Conservation (phyloP, 2,329 filamentous ascomycete species). For the Fusarium nodosum region DNA sequence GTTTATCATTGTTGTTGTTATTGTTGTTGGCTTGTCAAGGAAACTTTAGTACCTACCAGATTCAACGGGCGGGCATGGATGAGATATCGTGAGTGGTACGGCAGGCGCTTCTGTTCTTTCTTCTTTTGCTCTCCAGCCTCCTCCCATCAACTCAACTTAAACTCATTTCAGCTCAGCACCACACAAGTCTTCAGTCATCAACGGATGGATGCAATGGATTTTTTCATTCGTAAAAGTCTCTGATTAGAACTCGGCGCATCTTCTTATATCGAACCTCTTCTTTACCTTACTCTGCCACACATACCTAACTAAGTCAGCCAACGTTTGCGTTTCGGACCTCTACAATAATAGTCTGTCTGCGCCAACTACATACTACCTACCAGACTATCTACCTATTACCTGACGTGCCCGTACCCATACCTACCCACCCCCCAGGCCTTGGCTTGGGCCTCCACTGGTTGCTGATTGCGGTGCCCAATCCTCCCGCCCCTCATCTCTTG, state of each 20-base stretch:
- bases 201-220: constrained; percentile 13
- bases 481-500: constrained; percentile 42
- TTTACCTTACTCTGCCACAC: background rate
- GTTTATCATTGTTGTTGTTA: background rate
- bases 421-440: constrained; percentile 44
- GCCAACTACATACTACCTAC: background rate
- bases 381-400: background rate
- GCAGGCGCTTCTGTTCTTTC: background rate
- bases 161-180: background rate
- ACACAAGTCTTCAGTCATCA: background rate
- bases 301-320: constrained; percentile 8
- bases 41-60: background rate
- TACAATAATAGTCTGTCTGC: constrained; percentile 8
- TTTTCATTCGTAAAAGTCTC: constrained; percentile 9
- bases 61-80: background rate
- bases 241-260: constrained; percentile 21
- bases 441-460: constrained; percentile 49
- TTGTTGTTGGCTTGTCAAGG: background rate
- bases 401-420: constrained; percentile 12
- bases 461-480: constrained; percentile 43
- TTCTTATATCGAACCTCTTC: constrained; percentile 8
- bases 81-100: background rate
- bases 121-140: constrained; percentile 10
- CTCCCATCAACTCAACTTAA: constrained; percentile 6
- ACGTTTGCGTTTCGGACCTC: constrained; percentile 18